Base-by-base conservation (phyloP, 2,329 filamentous ascomycete genomes). In the Clonostachys rosea region DNA sequence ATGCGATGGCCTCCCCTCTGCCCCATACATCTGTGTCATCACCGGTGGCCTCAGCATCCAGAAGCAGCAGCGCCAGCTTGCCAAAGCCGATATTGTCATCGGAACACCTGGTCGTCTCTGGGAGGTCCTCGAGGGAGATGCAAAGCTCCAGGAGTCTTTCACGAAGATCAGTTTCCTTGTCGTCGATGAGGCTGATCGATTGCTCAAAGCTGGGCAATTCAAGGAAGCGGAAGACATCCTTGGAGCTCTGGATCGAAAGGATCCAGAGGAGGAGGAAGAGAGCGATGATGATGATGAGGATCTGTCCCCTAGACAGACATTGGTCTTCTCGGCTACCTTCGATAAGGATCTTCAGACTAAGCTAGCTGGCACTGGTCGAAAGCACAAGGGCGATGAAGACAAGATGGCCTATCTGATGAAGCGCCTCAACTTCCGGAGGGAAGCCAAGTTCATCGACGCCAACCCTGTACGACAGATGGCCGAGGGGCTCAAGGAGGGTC, bases 311-410 rank as follows among this genome's bases (percentile, higher is more conserved):
- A 75, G 92, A 39, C 94, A 99, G 62, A 97, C 91, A 0, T 78
- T 99, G 0, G 90, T 99, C 17, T 99, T 99, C 66, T 97, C 94
- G 0, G 94, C 94, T 0, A 99, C 94, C 0, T 96, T 99, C 65
- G 88, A 95, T 62, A 92, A 91, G 59, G 85, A 86, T 1, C 70
- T 99, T 33, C 92, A 97, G 62, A 89, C 92, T 56, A 97, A 96
- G 64, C 77, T 99, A 12, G 83, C 88, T 2, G 87, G 89, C 24
- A 95, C 91, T 63, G 76, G 79, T 17, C 79, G 48, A 34, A 49
- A 44, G 36, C 33, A 33, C 49, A 52, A 53, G 18, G 86, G 54
- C 12, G 81, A 89, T 48, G 82, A 85, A 52, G 84, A 95, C 57
- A 92, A 89, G 1, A 89, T 97, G 83, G 91, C 95, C 52, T 96